These are phyloP conservation scores for Aspergillus coremiiformis DNA, from an alignment of 495 filamentous ascomycete species.

Conservation along the genomic window DNA sequence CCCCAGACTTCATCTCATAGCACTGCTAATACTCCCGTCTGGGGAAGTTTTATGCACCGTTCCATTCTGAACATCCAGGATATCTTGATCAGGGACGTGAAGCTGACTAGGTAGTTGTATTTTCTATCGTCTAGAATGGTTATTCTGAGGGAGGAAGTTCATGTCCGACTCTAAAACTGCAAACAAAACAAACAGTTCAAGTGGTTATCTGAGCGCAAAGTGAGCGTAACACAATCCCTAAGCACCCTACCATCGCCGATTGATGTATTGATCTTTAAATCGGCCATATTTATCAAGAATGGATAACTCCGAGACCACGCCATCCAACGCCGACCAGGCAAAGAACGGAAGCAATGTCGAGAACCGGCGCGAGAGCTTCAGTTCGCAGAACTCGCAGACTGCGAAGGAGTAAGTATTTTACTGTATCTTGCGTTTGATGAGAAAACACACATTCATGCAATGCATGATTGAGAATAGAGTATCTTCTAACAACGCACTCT, in stretches of 20 bases:
- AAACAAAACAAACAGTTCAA: constrained; percentile 19
- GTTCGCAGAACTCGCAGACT: constrained; percentile 72
- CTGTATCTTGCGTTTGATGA: neutral
- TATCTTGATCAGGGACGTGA: too few species aligned
- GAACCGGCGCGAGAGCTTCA: constrained; percentile 44
- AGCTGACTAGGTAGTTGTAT: too few species aligned
- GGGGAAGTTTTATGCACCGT: neutral
- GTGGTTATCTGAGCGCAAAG: neutral
- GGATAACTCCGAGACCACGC: constrained; percentile 4
- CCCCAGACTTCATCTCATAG: neutral
- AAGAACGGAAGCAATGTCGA: constrained; percentile 10
- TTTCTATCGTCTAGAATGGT: too few species aligned
- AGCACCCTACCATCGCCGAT: neutral
- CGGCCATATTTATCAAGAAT: neutral
- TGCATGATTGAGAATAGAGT: neutral
- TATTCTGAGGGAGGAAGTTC: too few species aligned
- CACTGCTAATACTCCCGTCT: neutral
- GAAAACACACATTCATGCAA: neutral
- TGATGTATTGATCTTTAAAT: neutral
- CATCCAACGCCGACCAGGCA: constrained; percentile 6
- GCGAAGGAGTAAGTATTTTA: constrained; percentile 62
- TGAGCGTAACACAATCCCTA: neutral
- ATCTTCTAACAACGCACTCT: neutral
- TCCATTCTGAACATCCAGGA: neutral
- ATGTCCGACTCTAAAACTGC: too few species aligned